These are phyloP conservation scores for Aspergillus awamori DNA, from an alignment of 2,329 filamentous ascomycete species.

Conservation along the genomic window DNA sequence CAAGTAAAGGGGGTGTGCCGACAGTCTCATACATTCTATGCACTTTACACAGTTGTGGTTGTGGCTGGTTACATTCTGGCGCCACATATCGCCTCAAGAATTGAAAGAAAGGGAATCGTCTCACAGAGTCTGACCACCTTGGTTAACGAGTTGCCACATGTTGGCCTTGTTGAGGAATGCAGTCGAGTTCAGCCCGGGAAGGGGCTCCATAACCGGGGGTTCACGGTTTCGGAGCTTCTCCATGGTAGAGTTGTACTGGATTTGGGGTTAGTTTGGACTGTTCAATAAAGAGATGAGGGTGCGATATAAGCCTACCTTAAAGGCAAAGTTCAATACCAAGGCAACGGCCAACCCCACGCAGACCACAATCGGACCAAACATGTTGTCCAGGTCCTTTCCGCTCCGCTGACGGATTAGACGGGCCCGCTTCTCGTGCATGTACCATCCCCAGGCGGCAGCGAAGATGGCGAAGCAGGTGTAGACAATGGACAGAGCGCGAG, in stretches of 20 bases:
- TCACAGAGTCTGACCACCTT: slow-evolving; percentile 27
- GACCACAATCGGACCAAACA: slow-evolving; percentile 80
- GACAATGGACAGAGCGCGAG: slow-evolving; percentile 75
- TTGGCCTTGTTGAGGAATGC: slow-evolving; percentile 9
- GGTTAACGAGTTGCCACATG: slow-evolving; percentile 23
- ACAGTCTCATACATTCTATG: neutral
- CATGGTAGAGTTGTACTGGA: slow-evolving; percentile 36
- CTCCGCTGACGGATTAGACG: slow-evolving; percentile 82
- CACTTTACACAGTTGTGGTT: neutral
- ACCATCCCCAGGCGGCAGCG: slow-evolving; percentile 84
- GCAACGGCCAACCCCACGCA: slow-evolving; percentile 77
- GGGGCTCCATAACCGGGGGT: slow-evolving; percentile 13
- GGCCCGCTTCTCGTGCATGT: slow-evolving; percentile 74
- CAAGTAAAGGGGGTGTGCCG: neutral
- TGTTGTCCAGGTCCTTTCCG: slow-evolving; percentile 89
- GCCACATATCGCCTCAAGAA: no score
- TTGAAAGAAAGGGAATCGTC: neutral
- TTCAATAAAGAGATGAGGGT: neutral
- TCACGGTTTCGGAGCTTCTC: slow-evolving; percentile 23
- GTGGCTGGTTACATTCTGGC: neutral
- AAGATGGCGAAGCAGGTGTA: slow-evolving; percentile 84
- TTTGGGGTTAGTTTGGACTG: slow-evolving; percentile 15
- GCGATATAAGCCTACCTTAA: slow-evolving; percentile 58
- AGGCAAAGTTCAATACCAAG: slow-evolving; percentile 82
- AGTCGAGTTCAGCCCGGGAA: slow-evolving; percentile 1